phyloP scores from a whole-genome alignment of 306 rosid species.

The Lupinus albus region DNA sequence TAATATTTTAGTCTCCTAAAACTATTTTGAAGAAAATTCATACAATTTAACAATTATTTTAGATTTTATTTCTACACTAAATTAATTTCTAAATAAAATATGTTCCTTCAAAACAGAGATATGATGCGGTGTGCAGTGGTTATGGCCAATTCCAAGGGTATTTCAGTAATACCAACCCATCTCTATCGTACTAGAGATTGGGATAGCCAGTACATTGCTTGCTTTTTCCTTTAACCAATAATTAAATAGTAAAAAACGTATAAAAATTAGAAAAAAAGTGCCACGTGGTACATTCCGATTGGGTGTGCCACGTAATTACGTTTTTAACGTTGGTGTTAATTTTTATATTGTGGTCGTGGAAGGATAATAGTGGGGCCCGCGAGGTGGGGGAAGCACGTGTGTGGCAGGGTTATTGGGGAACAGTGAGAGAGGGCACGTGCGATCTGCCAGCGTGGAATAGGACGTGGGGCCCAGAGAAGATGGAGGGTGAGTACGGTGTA shows the following conservation, averaged over 20 bases:
- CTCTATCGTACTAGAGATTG: not conserved
- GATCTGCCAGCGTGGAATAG: slow-evolving; percentile 58
- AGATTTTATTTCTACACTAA: too few species aligned
- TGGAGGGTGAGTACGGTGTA: slow-evolving; percentile 51
- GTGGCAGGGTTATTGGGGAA: slow-evolving; percentile 47
- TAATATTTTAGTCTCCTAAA: too few species aligned
- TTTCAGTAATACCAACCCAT: slow-evolving; percentile 5
- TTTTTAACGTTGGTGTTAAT: not conserved
- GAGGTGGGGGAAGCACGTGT: slow-evolving; percentile 43
- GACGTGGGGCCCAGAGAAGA: slow-evolving; percentile 44
- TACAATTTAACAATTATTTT: too few species aligned
- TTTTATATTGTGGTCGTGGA: not conserved
- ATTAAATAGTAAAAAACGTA: not conserved
- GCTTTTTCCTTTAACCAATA: not conserved
- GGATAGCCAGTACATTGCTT: not conserved
- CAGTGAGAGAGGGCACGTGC: slow-evolving; percentile 57
- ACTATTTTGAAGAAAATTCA: too few species aligned
- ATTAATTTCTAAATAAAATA: too few species aligned
- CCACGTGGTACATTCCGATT: slow-evolving; percentile 51
- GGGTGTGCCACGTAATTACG: slow-evolving; percentile 50
- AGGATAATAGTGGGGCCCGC: slow-evolving; percentile 34
- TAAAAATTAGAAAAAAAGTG: too few species aligned
- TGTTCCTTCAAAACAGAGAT: too few species aligned
- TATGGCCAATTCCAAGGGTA: not conserved
- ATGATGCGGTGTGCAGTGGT: slow-evolving; percentile 39